Percentiles rank a stretch among this genome's conserved stretches.
These are phyloP conservation scores for Berberis thunbergii DNA, from an alignment of 164 flowering plant species.

Conservation along the genomic window DNA sequence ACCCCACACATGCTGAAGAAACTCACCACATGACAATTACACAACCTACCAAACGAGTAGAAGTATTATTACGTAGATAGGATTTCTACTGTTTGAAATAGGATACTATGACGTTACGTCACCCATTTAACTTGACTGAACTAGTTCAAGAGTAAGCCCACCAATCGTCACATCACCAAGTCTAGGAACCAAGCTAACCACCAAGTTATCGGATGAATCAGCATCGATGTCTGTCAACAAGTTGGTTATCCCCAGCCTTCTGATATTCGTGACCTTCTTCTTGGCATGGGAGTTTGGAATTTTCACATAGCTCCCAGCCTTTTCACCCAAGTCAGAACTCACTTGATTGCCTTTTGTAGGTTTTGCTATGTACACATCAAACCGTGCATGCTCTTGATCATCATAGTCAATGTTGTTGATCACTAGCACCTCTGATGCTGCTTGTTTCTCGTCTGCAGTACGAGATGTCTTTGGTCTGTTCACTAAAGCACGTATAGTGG, in stretches of 20 bases:
- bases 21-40: no score
- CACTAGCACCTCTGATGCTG: neutral
- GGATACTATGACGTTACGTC: neutral
- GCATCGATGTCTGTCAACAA: constrained; percentile 16
- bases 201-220: constrained; percentile 6
- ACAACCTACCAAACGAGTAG: no score
- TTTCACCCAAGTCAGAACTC: constrained; percentile 6
- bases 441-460: constrained; percentile 1
- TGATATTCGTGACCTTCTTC: neutral
- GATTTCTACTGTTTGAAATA: neutral
- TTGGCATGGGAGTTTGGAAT: constrained; percentile 9
- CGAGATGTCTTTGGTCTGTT: constrained; percentile 1
- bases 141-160: constrained; percentile 3
- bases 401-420: neutral
- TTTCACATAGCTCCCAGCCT: constrained; percentile 15
- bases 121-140: neutral
- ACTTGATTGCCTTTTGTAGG: neutral
- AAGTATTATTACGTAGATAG: no score
- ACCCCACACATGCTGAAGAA: no score
- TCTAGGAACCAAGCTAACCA: constrained; percentile 11
- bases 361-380: neutral
- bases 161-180: constrained; percentile 10
- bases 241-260: constrained; percentile 8
- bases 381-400: neutral
- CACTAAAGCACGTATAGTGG: neutral